Conservation (phyloP, 352 stramenopile species). For the Phytophthora parvispora region DNA sequence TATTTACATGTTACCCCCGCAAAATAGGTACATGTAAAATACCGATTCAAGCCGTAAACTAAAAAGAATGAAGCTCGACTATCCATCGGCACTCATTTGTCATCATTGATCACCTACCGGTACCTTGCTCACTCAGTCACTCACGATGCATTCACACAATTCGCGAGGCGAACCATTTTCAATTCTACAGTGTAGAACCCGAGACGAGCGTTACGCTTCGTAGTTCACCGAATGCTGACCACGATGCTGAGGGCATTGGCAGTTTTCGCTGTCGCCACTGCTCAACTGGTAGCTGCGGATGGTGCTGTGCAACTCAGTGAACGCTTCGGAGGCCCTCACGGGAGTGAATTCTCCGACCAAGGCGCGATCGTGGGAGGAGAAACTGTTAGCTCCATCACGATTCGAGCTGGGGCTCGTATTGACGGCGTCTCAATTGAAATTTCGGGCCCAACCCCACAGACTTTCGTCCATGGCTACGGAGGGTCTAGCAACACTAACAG, state of each 20-base stretch:
- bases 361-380: slow-evolving; percentile 1
- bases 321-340: slow-evolving; percentile 3
- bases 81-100: no score
- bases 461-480: slow-evolving; percentile 3
- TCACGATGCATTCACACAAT: no score
- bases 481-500: not conserved
- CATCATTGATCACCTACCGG: no score
- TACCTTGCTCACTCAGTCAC: no score
- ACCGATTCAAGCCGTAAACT: no score
- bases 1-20: no score
- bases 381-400: slow-evolving; percentile 1
- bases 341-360: slow-evolving; percentile 7
- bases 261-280: not conserved
- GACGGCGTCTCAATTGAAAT: slow-evolving; percentile 6
- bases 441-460: not conserved
- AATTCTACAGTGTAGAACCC: not conserved
- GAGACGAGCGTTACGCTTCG: no score
- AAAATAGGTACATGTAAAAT: no score
- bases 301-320: slow-evolving; percentile 1
- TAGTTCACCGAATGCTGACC: not conserved
- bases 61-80: no score
- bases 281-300: not conserved
- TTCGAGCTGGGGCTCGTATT: slow-evolving; percentile 4
- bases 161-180: not conserved
- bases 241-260: not conserved